Evolutionary conservation across 1,284 basidiomycete genomes (phyloP).

Genomic region (Fomitopsis palustris): DNA sequence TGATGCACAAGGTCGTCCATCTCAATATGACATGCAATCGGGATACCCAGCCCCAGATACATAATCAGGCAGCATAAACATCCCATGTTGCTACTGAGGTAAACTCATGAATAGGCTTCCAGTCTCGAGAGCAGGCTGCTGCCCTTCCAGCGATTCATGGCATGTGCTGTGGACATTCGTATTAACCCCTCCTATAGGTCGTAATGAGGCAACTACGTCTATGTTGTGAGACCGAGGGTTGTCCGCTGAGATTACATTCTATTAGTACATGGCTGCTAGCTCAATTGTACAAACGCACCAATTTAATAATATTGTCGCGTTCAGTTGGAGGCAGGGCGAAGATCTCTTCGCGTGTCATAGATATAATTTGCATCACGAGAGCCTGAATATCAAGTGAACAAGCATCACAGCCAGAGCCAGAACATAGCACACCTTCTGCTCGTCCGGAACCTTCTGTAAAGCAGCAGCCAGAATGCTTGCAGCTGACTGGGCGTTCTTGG

Average conservation of each 20-base stretch:
- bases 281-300: conserved; percentile 39
- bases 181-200: no score
- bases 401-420: neutral
- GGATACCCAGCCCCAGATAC: no score
- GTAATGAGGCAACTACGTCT: no score
- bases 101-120: no score
- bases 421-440: conserved; percentile 55
- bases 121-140: no score
- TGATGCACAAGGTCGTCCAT: no score
- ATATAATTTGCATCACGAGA: conserved; percentile 62
- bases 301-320: conserved; percentile 61
- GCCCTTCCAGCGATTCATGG: no score
- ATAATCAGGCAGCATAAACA: no score
- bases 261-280: conserved; percentile 2
- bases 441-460: conserved; percentile 59
- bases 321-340: conserved; percentile 56
- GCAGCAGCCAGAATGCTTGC: conserved; percentile 38
- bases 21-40: no score
- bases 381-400: conserved; percentile 35
- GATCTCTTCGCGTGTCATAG: conserved; percentile 71
- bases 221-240: conserved; percentile 36
- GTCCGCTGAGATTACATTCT: conserved; percentile 26
- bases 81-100: no score
- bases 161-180: no score
- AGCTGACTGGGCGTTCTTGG: conserved; percentile 5